Evolutionary conservation across 75 land plant genomes (phyloP).

Genomic region (Cunninghamia lanceolata): DNA sequence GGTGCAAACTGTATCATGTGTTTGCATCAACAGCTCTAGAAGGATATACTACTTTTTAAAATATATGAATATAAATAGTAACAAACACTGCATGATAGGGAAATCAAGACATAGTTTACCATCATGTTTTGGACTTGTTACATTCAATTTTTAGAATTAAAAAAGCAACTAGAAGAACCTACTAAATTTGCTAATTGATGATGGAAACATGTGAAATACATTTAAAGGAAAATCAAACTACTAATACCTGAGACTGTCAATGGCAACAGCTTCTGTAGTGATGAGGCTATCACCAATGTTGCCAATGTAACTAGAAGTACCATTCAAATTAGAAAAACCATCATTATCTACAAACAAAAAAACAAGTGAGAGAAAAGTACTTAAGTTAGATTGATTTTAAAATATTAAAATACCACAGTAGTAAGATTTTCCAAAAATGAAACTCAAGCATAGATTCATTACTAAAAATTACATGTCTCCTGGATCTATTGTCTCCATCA

Average conservation of each 20-base stretch:
- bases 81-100: not conserved
- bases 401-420: not conserved
- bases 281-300: not conserved
- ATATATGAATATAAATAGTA: not conserved
- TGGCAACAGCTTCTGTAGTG: not conserved
- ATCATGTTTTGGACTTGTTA: not conserved
- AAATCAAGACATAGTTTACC: not conserved
- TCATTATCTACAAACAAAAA: conserved; percentile 5
- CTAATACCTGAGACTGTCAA: conserved; percentile 3
- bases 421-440: not conserved
- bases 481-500: not conserved
- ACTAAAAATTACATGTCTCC: not conserved
- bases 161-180: not conserved
- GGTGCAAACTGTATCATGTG: not conserved
- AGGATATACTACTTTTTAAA: not conserved
- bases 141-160: not conserved
- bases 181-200: not conserved
- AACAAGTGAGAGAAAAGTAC: not conserved
- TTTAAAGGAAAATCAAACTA: not conserved
- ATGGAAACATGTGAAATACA: not conserved
- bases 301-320: not conserved
- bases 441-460: not conserved
- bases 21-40: not conserved
- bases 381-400: not conserved
- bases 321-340: not conserved